phyloP scores from a whole-genome alignment of 1,284 basidiomycete species.

The Tausonia pullulans region DNA sequence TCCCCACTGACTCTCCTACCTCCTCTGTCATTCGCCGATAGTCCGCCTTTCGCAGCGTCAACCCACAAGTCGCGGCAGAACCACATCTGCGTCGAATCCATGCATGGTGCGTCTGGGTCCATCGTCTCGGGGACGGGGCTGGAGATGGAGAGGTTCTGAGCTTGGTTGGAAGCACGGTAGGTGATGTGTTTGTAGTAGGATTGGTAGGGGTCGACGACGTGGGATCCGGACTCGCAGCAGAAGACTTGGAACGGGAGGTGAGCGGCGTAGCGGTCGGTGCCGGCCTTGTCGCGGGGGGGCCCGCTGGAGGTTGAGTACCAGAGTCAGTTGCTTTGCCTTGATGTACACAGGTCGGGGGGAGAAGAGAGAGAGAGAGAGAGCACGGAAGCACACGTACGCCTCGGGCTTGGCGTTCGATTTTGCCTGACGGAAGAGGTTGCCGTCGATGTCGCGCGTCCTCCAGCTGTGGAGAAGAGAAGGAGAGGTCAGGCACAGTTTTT shows the following conservation, averaged over 20 bases:
- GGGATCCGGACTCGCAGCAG: conserved; percentile 91
- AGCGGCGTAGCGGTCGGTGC: conserved; percentile 68
- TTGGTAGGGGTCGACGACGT: conserved; percentile 83
- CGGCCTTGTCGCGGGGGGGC: conserved; percentile 70
- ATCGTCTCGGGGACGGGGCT: conserved; percentile 48
- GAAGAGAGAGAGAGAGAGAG: neutral
- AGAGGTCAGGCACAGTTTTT: neutral
- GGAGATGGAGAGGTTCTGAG: conserved; percentile 59
- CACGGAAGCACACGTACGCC: conserved; percentile 31
- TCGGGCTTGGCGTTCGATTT: conserved; percentile 83
- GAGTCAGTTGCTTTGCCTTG: no score
- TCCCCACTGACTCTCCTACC: conserved; percentile 22
- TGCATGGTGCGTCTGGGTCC: conserved; percentile 66
- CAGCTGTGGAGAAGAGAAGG: conserved; percentile 45
- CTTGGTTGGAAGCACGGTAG: conserved; percentile 67
- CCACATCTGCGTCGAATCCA: conserved; percentile 89
- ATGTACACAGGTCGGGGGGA: no score
- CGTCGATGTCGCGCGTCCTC: conserved; percentile 88
- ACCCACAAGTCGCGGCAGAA: conserved; percentile 93
- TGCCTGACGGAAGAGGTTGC: conserved; percentile 89
- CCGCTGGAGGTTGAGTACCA: conserved; percentile 34
- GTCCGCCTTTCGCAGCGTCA: conserved; percentile 58
- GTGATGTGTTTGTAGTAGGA: conserved; percentile 78
- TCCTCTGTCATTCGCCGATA: conserved; percentile 34
- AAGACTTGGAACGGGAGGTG: conserved; percentile 94